phyloP scores from a whole-genome alignment of 805 yeast species.

The Yarrowia porcina region DNA sequence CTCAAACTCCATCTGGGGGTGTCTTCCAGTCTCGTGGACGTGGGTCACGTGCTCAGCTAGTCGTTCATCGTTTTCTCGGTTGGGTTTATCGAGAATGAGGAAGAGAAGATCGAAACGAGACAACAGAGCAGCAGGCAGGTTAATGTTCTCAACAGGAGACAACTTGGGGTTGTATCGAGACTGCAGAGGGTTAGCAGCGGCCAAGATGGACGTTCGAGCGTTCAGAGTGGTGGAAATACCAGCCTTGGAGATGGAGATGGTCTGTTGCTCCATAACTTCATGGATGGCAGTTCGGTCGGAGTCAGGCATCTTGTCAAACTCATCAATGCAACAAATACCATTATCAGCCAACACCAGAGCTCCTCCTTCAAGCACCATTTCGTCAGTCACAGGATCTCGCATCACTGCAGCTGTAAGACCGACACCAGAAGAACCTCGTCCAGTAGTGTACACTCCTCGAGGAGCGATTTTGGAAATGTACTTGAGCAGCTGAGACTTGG shows the following conservation, averaged over 20 bases:
- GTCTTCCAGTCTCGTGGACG: slow-evolving; percentile 89
- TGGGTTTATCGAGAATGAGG: slow-evolving; percentile 80
- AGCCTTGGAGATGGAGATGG: slow-evolving; percentile 96
- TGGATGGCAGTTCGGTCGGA: slow-evolving; percentile 96
- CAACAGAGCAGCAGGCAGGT: slow-evolving; percentile 90
- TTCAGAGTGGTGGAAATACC: slow-evolving; percentile 95
- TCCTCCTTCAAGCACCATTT: slow-evolving; percentile 94
- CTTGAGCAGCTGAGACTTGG: slow-evolving; percentile 92
- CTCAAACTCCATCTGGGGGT: slow-evolving; percentile 67
- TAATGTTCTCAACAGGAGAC: slow-evolving; percentile 92
- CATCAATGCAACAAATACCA: slow-evolving; percentile 97
- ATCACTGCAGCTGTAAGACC: slow-evolving; percentile 99
- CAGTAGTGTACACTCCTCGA: slow-evolving; percentile 94
- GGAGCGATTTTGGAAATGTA: slow-evolving; percentile 92
- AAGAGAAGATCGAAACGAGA: slow-evolving; percentile 92
- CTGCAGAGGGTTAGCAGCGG: slow-evolving; percentile 97
- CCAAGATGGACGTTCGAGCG: slow-evolving; percentile 91
- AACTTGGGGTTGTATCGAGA: slow-evolving; percentile 89
- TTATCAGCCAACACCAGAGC: slow-evolving; percentile 98
- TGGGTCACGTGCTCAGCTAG: slow-evolving; percentile 92
- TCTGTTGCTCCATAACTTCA: slow-evolving; percentile 99
- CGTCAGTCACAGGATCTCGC: slow-evolving; percentile 94
- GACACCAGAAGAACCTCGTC: slow-evolving; percentile 99
- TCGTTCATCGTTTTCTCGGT: slow-evolving; percentile 72
- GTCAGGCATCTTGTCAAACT: slow-evolving; percentile 97